Evolutionary conservation across 2,329 filamentous ascomycete genomes (phyloP), one percentile per base, ranked within the genome.

Genomic region (Sporothrix curviconia): DNA sequence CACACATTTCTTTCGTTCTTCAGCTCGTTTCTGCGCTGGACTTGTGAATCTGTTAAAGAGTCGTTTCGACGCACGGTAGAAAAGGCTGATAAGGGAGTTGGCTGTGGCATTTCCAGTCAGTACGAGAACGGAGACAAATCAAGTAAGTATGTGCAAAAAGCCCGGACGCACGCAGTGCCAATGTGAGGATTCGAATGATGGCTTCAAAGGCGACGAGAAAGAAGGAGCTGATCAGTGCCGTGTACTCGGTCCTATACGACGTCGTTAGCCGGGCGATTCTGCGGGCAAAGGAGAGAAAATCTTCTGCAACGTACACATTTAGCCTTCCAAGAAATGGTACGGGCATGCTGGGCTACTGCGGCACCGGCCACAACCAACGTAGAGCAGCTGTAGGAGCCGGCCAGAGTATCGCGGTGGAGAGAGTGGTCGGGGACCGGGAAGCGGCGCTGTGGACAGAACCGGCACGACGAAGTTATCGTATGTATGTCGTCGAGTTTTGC

Each of bases 221-320:
- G 66, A 97, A 88, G 7, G 92, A 97, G 56, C 85, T 84, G 47
- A 94, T 73, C 43, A 99, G 82, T 39, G 92, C 90, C 62, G 95
- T 74, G 74, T 97, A 97, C 75, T 99, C 92, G 72, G 81, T 81
- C 71, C 88, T 91, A 63, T 7, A 24, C 42, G 58, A 59, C 24
- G 57, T 43, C 36, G 49, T 55, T 52, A 51, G 50, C 24, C 42
- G 47, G 49, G 47, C 50, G 52, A 49, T 51, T 47, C 43, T 43
- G 46, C 32, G 44, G 44, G 52, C 42, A n/a, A 11, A 17, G 12
- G 25, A 14, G 19, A 22, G n/a, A n/a, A n/a, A n/a, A n/a, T n/a
- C n/a, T n/a, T n/a, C n/a, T 2, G 39, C 28, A 1, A 73, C 77
- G 69, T 64, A 81, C 78, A 76, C 71, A 65, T 78, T 76, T 56